Percentiles rank a stretch among this genome's conserved stretches.
Evolutionary conservation across 371 early-diverging fungal species (phyloP).

Genomic region (Catenaria anguillulae): DNA sequence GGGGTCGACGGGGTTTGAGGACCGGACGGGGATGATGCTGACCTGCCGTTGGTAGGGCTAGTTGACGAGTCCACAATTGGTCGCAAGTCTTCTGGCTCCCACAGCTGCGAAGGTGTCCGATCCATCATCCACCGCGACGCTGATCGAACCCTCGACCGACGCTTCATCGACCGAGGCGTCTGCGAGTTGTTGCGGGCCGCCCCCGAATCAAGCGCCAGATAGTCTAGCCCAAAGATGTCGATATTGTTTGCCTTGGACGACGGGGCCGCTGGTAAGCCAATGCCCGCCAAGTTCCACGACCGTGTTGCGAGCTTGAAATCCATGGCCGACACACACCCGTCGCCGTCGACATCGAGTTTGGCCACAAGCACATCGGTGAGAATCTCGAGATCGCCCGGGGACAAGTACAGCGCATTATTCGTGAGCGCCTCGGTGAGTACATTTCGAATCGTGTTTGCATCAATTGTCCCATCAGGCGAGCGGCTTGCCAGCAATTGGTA

Average conservation of each 20-base stretch:
- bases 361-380: neutral
- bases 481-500: neutral
- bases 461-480: neutral
- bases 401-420: neutral
- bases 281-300: neutral
- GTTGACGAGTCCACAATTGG: no score
- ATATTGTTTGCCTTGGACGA: neutral
- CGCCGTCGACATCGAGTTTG: constrained; percentile 4
- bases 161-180: no score
- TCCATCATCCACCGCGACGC: no score
- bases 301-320: constrained; percentile 7
- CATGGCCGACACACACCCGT: neutral
- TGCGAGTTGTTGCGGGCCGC: no score
- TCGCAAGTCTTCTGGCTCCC: no score
- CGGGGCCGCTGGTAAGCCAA: neutral
- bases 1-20: no score
- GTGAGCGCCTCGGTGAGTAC: neutral
- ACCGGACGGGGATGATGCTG: no score
- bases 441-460: neutral
- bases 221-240: constrained; percentile 5
- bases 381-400: neutral
- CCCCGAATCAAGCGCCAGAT: neutral
- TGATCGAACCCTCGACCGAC: no score
- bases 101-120: no score
- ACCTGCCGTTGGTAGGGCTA: no score